phyloP scores from a whole-genome alignment of 2,329 filamentous ascomycete genomes.

The Simplicillium sp. region DNA sequence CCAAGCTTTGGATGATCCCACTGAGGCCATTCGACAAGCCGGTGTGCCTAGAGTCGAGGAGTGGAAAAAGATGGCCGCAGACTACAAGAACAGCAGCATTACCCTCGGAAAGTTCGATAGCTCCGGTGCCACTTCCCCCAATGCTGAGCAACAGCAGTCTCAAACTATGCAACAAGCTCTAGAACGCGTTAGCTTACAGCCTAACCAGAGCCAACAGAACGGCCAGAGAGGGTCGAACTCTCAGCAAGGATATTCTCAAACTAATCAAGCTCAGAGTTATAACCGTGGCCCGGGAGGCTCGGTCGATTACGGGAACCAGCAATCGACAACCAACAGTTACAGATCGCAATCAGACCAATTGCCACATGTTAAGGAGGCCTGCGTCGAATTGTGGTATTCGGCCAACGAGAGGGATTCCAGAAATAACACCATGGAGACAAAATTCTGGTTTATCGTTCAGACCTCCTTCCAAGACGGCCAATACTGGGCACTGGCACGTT shows the following conservation, averaged over 20 bases:
- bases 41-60: conserved; percentile 94
- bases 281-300: no score
- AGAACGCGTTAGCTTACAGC: conserved; percentile 68
- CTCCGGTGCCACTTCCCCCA: conserved; percentile 19
- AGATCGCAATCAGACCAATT: no score
- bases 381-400: no score
- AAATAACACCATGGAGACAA: conserved; percentile 94
- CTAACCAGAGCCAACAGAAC: conserved; percentile 19
- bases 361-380: no score
- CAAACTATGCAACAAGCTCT: conserved; percentile 57
- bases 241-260: conserved; percentile 13
- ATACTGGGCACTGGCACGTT: conserved; percentile 86
- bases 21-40: conserved; percentile 77
- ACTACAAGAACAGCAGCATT: conserved; percentile 99
- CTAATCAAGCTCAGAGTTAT: conserved; percentile 20
- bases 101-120: conserved; percentile 82
- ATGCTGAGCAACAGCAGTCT: conserved; percentile 20
- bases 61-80: conserved; percentile 99
- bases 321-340: not conserved
- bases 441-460: conserved; percentile 98
- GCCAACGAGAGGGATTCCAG: conserved; percentile 38
- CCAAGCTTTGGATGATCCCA: conserved; percentile 68
- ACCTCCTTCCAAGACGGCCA: conserved; percentile 82
- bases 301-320: not conserved
- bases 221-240: conserved; percentile 14